Evolutionary conservation across 169 alveolate genomes (phyloP).

Genomic region (Eimeria acervulina): DNA sequence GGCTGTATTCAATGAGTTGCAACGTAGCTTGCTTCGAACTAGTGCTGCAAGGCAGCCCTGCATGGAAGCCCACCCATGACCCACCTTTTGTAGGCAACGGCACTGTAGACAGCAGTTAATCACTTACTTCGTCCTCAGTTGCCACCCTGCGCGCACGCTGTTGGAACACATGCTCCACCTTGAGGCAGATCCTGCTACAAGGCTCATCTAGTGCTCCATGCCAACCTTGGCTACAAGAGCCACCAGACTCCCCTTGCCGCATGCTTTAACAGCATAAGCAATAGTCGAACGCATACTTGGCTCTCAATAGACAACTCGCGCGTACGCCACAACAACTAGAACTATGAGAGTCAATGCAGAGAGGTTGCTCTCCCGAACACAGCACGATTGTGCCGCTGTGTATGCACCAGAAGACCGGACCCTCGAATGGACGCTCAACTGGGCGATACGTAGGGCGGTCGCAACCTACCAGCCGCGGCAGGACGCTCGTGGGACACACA

Average conservation of each 20-base stretch:
- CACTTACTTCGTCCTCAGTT: background rate
- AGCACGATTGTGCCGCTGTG: background rate
- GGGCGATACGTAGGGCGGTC: background rate
- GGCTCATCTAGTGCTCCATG: background rate
- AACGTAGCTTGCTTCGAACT: background rate
- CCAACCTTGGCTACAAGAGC: background rate
- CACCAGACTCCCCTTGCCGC: background rate
- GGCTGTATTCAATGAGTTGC: background rate
- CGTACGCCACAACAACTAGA: background rate
- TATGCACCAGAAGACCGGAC: background rate
- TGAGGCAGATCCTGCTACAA: background rate
- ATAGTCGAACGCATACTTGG: background rate
- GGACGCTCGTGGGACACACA: background rate
- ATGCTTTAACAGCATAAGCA: background rate
- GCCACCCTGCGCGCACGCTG: background rate
- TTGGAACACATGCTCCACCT: background rate
- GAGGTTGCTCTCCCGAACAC: background rate
- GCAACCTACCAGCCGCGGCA: background rate
- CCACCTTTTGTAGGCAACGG: background rate
- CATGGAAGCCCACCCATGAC: background rate
- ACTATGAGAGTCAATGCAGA: background rate
- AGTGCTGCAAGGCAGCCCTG: background rate
- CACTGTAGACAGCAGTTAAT: background rate
- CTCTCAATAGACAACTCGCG: background rate
- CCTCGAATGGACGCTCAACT: background rate